Evolutionary conservation across 140 eudicot species (phyloP), one percentile per base, ranked within the genome.

Genomic region (Anethum foeniculum): DNA sequence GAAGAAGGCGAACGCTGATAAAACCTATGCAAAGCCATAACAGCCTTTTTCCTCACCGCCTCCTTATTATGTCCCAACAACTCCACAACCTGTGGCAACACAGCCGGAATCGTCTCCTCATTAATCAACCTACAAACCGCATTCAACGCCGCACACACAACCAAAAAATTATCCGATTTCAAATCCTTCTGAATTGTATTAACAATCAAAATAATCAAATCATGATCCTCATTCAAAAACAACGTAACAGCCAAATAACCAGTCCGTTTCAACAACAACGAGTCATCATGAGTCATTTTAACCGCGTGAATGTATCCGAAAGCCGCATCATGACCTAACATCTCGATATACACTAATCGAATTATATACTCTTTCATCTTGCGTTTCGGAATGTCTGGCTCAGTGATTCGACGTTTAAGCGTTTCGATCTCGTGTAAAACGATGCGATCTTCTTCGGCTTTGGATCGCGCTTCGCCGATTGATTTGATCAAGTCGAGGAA

Each of bases 101-200:
- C 99, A 1, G 99, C 99, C 16, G 99, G 99, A 14, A 96, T 88
- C 2, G 98, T 96, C 90, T 96, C 99, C 96, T 96, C 99, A 77
- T 96, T 96, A 58, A 96, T 96, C 91, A 96, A 80, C 90, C 88
- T 90, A 86, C 99, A 96, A 47, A 92, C 96, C 0, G 99, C 99
- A 83, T 96, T 96, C 92, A 96, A 87, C 0, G 99, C 98, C 21
- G 99, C 94, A 19, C 89, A 96, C 52, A 96, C 98, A 23, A 96
- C 97, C 88, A 96, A 84, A 77, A 85, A 96, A 84, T 96, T 96
- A 85, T 96, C 99, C 68, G 93, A 88, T 77, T 84, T 91, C 97
- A 96, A 88, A 76, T 96, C 99, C 93, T 96, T 96, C 90, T 96
- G 99, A 43, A 96, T 96, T 48, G 99, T 96, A 81, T 96, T 96